Conservation (phyloP, 345 rosid species). For the Sonneratia alba region DNA sequence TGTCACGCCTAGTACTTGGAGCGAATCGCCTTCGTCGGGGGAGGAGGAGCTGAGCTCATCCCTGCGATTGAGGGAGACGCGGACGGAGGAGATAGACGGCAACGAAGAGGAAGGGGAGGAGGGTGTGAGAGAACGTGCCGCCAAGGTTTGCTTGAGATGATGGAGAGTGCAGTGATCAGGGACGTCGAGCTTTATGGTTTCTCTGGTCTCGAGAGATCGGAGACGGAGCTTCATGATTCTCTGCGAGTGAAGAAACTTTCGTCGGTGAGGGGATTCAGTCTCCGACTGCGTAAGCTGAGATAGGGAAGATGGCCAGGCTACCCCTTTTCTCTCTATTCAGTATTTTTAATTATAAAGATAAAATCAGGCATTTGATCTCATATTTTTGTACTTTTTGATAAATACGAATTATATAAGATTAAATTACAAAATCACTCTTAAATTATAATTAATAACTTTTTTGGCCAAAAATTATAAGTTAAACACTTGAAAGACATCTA, state of each 20-base stretch:
- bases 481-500: too few species aligned
- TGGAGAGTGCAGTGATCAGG: slow-evolving; percentile 22
- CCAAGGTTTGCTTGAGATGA: slow-evolving; percentile 32
- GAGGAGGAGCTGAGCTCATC: slow-evolving; percentile 45
- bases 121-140: slow-evolving; percentile 1
- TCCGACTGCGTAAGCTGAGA: too few species aligned
- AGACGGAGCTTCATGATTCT: slow-evolving; percentile 54
- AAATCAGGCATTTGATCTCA: too few species aligned
- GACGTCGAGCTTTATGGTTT: slow-evolving; percentile 44
- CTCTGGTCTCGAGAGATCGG: slow-evolving; percentile 41
- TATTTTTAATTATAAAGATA: background rate
- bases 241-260: background rate
- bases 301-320: background rate
- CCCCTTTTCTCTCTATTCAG: background rate
- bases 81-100: slow-evolving; percentile 15
- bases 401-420: too few species aligned
- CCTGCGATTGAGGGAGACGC: slow-evolving; percentile 58
- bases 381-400: too few species aligned
- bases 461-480: too few species aligned
- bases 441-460: too few species aligned
- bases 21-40: slow-evolving; percentile 26
- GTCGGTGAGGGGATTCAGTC: too few species aligned
- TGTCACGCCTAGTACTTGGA: slow-evolving; percentile 51
- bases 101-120: background rate
- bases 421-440: too few species aligned